These are phyloP conservation scores for Exserohilum turcica DNA, from an alignment of 2,329 filamentous ascomycete species.

Conservation along the genomic window DNA sequence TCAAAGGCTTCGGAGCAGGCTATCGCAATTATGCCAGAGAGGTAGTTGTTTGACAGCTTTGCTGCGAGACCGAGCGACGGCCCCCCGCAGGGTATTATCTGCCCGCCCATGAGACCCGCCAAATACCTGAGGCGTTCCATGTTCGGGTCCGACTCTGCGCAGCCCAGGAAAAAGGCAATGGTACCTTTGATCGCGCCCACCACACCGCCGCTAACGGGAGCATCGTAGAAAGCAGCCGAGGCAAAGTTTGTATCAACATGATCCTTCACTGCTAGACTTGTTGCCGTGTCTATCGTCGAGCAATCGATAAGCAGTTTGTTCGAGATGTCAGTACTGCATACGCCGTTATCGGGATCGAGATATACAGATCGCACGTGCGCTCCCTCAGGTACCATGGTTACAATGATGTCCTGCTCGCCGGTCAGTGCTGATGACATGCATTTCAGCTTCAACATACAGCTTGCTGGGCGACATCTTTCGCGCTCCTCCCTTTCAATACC, in stretches of 20 bases:
- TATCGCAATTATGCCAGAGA: slow-evolving; percentile 63
- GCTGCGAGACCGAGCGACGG: slow-evolving; percentile 62
- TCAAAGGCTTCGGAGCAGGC: slow-evolving; percentile 64
- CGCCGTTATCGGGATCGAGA: slow-evolving; percentile 51
- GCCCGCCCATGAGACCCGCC: slow-evolving; percentile 58
- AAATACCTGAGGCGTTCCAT: slow-evolving; percentile 52
- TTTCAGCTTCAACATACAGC: slow-evolving; percentile 46
- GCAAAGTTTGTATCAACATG: slow-evolving; percentile 48
- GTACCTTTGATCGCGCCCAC: slow-evolving; percentile 59
- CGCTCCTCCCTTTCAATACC: slow-evolving; percentile 49
- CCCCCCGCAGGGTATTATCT: slow-evolving; percentile 62
- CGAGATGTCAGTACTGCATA: slow-evolving; percentile 50
- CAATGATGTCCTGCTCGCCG: slow-evolving; percentile 51
- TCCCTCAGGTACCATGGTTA: slow-evolving; percentile 62
- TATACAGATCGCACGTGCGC: slow-evolving; percentile 59
- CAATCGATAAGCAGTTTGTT: slow-evolving; percentile 60
- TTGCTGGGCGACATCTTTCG: slow-evolving; percentile 57
- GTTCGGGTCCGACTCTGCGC: slow-evolving; percentile 53
- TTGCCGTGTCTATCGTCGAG: slow-evolving; percentile 61
- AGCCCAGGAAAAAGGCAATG: slow-evolving; percentile 62
- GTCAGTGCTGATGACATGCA: slow-evolving; percentile 1
- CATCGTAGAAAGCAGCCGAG: slow-evolving; percentile 57
- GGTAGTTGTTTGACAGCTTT: slow-evolving; percentile 67
- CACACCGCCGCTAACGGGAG: slow-evolving; percentile 59
- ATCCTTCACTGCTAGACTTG: slow-evolving; percentile 54